phyloP scores from a whole-genome alignment of 2,329 filamentous ascomycete species.

The Pseudopithomyces maydicus region DNA sequence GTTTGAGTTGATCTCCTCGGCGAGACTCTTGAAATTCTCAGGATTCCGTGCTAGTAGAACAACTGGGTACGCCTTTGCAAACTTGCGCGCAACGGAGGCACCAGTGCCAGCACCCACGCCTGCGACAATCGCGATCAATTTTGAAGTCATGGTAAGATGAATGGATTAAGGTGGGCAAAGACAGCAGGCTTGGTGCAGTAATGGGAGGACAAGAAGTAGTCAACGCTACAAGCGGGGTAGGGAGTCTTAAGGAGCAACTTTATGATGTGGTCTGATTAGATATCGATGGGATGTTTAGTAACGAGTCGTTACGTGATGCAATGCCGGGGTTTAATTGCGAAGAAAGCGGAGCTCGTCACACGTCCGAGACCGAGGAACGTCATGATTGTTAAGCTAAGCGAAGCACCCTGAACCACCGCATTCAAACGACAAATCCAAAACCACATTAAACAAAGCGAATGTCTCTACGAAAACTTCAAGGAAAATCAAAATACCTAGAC shows the following conservation, averaged over 20 bases:
- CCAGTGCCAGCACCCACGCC: constrained; percentile 56
- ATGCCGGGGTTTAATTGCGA: constrained; percentile 8
- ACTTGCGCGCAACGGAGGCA: constrained; percentile 64
- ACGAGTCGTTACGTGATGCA: constrained; percentile 1
- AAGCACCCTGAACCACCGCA: neutral
- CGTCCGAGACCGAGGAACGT: constrained; percentile 8
- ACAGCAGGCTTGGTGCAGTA: neutral
- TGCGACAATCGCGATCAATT: constrained; percentile 1
- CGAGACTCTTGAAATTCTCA: constrained; percentile 68
- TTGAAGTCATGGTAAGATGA: constrained; percentile 4
- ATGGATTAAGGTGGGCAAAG: neutral
- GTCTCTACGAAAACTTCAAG: neutral
- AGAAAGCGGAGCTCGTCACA: constrained; percentile 4
- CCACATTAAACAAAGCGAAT: neutral
- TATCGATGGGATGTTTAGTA: constrained; percentile 7
- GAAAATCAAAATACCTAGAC: too few species aligned
- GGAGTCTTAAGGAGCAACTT: neutral
- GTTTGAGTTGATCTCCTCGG: constrained; percentile 67
- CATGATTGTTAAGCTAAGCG: constrained; percentile 16
- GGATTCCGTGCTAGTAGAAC: constrained; percentile 74
- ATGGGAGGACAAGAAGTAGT: neutral
- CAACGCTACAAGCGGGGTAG: neutral
- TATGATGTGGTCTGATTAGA: constrained; percentile 12
- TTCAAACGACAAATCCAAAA: neutral
- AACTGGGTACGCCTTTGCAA: constrained; percentile 70